Evolutionary conservation across 1,139 yeast genomes (phyloP), one percentile per base, ranked within the genome.

Genomic region (Fermentozyma sake): DNA sequence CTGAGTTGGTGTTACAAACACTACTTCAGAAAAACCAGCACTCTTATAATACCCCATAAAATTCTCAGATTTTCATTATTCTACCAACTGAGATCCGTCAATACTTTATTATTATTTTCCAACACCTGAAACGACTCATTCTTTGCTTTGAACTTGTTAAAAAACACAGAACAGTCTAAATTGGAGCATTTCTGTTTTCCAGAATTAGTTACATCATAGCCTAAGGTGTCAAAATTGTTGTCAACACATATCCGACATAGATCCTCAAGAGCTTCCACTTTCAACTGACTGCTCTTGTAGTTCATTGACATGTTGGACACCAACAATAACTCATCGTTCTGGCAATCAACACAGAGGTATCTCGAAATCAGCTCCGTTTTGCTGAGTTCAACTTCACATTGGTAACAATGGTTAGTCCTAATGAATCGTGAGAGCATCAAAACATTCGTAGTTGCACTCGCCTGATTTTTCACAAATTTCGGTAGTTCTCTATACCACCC

Each of bases 401-500:
- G 34, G 11, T 54, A 21, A 32, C 68, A 61, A 0, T 50, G 35
- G 23, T 41, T 48, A 17, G 33, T 31, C 12, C 39, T 31, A 7
- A 54, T 37, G 17, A 41, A 37, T 11, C 31, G 28, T 6, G 43
- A 35, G 12, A 22, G 16, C 8, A 9, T 13, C 23, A 23, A 16
- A 12, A 39, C 32, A n/a, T 35, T 36, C 25, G 41, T 33, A 12
- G 42, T 27, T 4, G 33, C 30, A 23, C 22, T 14, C 9, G 16
- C 14, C 16, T 15, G 22, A 15, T 15, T 12, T 7, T 30, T 33
- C 8, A 38, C 29, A 7, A 31, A 34, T 32, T 66, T 68, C 1
- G 95, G 86, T 57, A 87, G 62, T 22, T 79, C 85, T n/a, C 58
- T 56, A 40, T 79, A 84, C 98, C 98, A 91, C 2, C 63, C 63